Evolutionary conservation across 1,284 basidiomycete genomes (phyloP).

Genomic region (Papiliotrema laurentii): DNA sequence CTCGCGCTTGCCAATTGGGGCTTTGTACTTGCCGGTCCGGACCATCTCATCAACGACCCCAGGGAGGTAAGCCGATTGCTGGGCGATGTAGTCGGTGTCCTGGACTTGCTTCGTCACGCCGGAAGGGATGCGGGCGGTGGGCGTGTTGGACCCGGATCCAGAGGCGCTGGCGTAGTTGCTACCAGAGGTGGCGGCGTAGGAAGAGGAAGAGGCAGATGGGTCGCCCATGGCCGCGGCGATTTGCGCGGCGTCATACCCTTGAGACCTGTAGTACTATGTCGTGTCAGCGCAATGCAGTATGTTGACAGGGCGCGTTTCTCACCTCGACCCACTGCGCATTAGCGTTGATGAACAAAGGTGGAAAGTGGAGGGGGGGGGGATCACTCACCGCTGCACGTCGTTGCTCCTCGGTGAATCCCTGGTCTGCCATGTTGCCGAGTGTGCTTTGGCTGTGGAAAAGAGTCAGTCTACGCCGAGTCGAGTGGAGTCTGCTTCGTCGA

Average conservation of each 20-base stretch:
- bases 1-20: conserved; percentile 65
- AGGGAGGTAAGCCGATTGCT: conserved; percentile 14
- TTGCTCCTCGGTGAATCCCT: conserved; percentile 9
- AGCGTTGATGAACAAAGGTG: conserved; percentile 5
- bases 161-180: background rate
- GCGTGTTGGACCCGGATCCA: background rate
- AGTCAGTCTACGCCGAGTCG: background rate
- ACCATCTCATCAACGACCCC: conserved; percentile 5
- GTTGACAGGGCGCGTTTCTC: background rate
- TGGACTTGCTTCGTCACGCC: conserved; percentile 13
- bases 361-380: background rate
- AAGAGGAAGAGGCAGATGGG: conserved; percentile 8
- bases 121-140: conserved; percentile 7
- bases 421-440: conserved; percentile 6
- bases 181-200: background rate
- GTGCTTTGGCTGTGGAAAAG: background rate
- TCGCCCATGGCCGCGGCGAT: conserved; percentile 23
- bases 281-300: no score
- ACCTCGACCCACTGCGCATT: conserved; percentile 11
- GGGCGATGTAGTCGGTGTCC: conserved; percentile 32
- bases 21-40: conserved; percentile 12
- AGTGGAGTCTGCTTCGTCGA: background rate
- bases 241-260: conserved; percentile 41
- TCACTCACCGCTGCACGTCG: conserved; percentile 11
- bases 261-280: conserved; percentile 47